These are phyloP conservation scores for Sechiopsis laciniata DNA, from an alignment of 306 rosid species.

Conservation along the genomic window DNA sequence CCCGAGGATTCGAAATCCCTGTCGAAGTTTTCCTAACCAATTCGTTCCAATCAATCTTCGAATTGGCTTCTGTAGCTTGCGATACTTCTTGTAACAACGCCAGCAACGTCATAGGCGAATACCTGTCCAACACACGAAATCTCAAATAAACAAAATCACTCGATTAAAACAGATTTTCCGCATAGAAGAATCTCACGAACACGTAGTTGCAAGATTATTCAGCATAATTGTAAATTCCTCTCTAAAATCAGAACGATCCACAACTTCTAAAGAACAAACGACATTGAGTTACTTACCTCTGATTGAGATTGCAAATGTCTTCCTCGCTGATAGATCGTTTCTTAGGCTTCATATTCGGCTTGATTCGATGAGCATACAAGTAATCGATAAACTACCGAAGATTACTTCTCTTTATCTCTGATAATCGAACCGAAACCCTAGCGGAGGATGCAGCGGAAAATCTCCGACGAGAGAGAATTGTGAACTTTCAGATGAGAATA, in stretches of 20 bases:
- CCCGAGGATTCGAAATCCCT: slow-evolving; percentile 73
- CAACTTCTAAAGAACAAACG: neutral
- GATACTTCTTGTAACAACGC: slow-evolving; percentile 67
- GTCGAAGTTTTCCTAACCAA: slow-evolving; percentile 61
- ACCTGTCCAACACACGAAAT: slow-evolving; percentile 36
- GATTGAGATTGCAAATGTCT: slow-evolving; percentile 42
- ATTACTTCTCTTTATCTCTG: neutral
- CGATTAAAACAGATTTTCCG: neutral
- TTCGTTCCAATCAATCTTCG: slow-evolving; percentile 69
- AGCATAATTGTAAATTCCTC: neutral
- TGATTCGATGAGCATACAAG: slow-evolving; percentile 17
- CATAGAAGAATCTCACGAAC: neutral
- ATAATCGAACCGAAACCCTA: slow-evolving; percentile 30
- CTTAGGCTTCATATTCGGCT: slow-evolving; percentile 20
- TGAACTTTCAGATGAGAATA: neutral
- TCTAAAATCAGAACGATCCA: neutral
- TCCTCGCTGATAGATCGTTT: slow-evolving; percentile 44
- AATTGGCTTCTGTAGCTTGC: slow-evolving; percentile 30
- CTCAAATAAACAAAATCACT: slow-evolving; percentile 1
- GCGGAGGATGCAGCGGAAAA: neutral
- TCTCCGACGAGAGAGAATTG: neutral
- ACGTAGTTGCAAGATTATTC: neutral
- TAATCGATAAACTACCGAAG: neutral
- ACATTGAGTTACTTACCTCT: slow-evolving; percentile 35
- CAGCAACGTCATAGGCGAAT: slow-evolving; percentile 45